Evolutionary conservation across 805 yeast genomes (phyloP).

Genomic region (Torulaspora maleeae): DNA sequence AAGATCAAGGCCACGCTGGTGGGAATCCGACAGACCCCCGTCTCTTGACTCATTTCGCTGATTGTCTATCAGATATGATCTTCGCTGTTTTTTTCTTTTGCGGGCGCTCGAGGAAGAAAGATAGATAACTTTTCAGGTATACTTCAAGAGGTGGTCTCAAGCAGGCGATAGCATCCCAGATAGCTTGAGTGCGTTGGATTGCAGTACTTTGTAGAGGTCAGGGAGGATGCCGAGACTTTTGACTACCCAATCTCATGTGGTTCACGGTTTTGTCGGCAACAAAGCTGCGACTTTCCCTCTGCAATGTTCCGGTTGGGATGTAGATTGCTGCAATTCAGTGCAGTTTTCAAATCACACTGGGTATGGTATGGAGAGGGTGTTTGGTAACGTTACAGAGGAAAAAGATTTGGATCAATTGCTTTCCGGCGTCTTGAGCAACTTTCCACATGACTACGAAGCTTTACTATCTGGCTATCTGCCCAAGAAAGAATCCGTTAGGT

Average conservation of each 20-base stretch:
- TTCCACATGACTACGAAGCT: conserved; percentile 52
- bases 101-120: background rate
- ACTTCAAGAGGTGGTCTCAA: background rate
- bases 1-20: too few species aligned
- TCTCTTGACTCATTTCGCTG: too few species aligned
- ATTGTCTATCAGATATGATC: background rate
- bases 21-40: too few species aligned
- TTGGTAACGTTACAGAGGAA: conserved; percentile 40
- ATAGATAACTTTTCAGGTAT: background rate
- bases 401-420: conserved; percentile 45
- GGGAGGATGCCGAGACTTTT: conserved; percentile 10
- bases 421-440: conserved; percentile 49
- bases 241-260: conserved; percentile 73
- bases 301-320: conserved; percentile 87
- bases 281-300: conserved; percentile 86
- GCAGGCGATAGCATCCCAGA: too few species aligned
- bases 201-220: background rate
- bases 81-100: background rate
- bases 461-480: conserved; percentile 81
- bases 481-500: conserved; percentile 48
- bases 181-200: background rate
- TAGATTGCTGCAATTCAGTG: conserved; percentile 82
- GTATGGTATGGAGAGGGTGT: conserved; percentile 65
- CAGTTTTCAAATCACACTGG: conserved; percentile 93
- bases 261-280: conserved; percentile 94